These are phyloP conservation scores for Psilocybe tampanensis DNA, from an alignment of 768 basidiomycete genomes.

Conservation along the genomic window DNA sequence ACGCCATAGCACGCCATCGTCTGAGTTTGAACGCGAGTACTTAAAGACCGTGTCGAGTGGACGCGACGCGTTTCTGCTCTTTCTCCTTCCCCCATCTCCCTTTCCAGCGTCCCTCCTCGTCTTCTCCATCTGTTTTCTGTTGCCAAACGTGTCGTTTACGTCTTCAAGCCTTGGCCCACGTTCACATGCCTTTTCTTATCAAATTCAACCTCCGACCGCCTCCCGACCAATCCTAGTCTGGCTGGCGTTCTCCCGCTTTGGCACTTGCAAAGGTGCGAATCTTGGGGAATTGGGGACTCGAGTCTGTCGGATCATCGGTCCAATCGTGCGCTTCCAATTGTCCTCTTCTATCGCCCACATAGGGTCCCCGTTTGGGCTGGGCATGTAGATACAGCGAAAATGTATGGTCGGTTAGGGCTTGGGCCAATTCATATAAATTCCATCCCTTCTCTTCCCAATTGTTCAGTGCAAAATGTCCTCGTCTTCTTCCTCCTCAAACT, in stretches of 20 bases:
- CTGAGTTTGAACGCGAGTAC: conserved; percentile 39
- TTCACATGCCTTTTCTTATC: conserved; percentile 10
- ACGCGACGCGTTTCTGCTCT: conserved; percentile 16
- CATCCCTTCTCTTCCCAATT: background rate
- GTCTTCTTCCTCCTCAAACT: conserved; percentile 34
- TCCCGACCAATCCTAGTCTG: background rate
- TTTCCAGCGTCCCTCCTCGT: conserved; percentile 1
- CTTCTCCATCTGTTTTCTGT: background rate
- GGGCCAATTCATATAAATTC: conserved; percentile 30
- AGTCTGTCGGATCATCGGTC: conserved; percentile 15
- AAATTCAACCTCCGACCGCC: conserved; percentile 26
- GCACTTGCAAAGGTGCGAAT: conserved; percentile 12
- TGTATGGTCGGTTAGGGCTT: conserved; percentile 18
- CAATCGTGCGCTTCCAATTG: conserved; percentile 9
- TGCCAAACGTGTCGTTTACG: conserved; percentile 6
- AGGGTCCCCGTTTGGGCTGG: conserved; percentile 4
- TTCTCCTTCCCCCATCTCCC: conserved; percentile 9
- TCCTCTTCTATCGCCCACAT: conserved; percentile 1
- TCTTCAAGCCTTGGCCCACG: background rate
- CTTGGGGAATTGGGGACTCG: conserved; percentile 15
- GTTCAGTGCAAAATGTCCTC: background rate
- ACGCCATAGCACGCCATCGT: conserved; percentile 48
- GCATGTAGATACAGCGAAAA: conserved; percentile 15
- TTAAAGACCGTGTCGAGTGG: conserved; percentile 22
- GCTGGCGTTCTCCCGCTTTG: conserved; percentile 4